phyloP scores from a whole-genome alignment of 2,329 filamentous ascomycete genomes.

The Acephala macrosclerotiorum region DNA sequence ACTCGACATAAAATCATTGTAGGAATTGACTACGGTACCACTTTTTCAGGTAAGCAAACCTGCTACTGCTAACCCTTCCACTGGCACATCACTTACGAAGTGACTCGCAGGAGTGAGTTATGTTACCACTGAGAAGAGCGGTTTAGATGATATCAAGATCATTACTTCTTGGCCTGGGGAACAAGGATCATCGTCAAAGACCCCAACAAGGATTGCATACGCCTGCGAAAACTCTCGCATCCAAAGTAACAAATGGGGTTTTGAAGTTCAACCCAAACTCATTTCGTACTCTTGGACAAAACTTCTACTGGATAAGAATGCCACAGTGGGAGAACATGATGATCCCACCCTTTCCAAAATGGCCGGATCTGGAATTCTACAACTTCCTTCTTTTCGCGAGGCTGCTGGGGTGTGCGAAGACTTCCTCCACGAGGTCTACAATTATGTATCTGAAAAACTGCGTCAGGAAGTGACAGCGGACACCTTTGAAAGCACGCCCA shows the following conservation, averaged over 20 bases:
- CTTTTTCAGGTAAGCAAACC: constrained; percentile 9
- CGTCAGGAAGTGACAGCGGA: constrained; percentile 2
- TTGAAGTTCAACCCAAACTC: not conserved
- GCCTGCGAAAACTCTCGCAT: constrained; percentile 11
- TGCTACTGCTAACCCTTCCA: not conserved
- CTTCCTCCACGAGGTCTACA: constrained; percentile 9
- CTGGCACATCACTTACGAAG: not conserved
- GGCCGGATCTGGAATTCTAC: not conserved
- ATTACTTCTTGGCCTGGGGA: constrained; percentile 14
- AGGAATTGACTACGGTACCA: constrained; percentile 19
- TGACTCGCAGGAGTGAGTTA: constrained; percentile 13
- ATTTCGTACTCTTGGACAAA: constrained; percentile 19
- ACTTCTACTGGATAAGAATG: constrained; percentile 14
- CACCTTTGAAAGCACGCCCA: constrained; percentile 12
- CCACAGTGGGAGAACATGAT: too few relatives aligned
- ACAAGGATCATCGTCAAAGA: constrained; percentile 8
- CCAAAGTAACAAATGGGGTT: constrained; percentile 14
- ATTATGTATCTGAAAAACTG: constrained; percentile 11
- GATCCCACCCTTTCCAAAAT: not conserved
- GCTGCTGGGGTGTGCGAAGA: constrained; percentile 15
- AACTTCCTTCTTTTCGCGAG: not conserved
- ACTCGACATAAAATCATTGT: constrained; percentile 12
- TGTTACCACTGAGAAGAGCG: constrained; percentile 13
- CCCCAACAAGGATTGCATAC: constrained; percentile 11
- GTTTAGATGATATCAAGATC: constrained; percentile 13